Evolutionary conservation across 164 flowering plant species (phyloP), one percentile per base, ranked within the genome.

Genomic region (Cinnamomum chago): DNA sequence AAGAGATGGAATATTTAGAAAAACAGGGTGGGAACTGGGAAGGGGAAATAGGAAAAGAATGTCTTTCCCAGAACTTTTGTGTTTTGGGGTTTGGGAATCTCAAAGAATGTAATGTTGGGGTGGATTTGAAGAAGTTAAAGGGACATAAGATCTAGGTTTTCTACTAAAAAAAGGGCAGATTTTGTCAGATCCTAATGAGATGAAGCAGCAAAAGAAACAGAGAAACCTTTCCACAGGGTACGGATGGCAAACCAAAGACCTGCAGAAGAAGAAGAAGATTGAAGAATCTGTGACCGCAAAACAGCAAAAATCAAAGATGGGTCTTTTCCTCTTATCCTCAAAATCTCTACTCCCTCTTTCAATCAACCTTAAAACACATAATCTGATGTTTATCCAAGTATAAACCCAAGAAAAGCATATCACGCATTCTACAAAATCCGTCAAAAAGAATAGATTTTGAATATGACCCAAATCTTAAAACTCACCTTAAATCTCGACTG

Each of bases 381-480:
- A 35, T 11, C 20, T 27, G 51, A 0, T 10, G 20, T 2, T 11
- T 15, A 18, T 0, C 35, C 17, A 70, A 27, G 25, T 60, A 11
- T 4, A 5, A 68, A 35, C 5, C 40, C 18, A 25, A 70, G 2
- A 33, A 64, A 28, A 28, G 30, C 62, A 52, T 15, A 50, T 30
- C 22, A 2, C 52, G 75, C 67, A 64, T 64, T 64, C 67, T 13
- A 25, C 30, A 24, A 13, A 17, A 55, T 17, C 28, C 67, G 24
- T 23, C 28, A 25, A 14, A 12, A 70, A 76, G 71, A 58, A 2
- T 24, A 58, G 50, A 72, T 52, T 30, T 11, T 5, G 58, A 74
- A n/a, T 52, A 35, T n/a, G 60, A 67, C 76, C 71, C 71, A 74
- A 70, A n/a, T 52, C 30, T 22, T 50, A 30, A 74, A 66, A 66